A percentile compares a stretch with the other conserved stretches of the same genome.
Evolutionary conservation across 495 filamentous ascomycete genomes (phyloP).

Genomic region (Penicillium paxilli): DNA sequence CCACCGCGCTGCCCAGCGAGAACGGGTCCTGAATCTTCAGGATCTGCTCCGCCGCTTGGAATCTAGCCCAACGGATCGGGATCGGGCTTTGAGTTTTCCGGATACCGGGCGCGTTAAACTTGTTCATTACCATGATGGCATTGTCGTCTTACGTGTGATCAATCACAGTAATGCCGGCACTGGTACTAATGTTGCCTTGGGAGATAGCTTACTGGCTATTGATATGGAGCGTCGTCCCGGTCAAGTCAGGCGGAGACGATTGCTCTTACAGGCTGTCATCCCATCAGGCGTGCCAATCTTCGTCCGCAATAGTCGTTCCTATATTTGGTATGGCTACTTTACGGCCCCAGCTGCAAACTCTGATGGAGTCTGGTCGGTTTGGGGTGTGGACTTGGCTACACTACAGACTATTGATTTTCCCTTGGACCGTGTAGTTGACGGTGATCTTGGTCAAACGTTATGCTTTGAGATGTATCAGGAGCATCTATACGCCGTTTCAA

Average conservation of each 20-base stretch:
- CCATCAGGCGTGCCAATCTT: slow-evolving; percentile 36
- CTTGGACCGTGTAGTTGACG: slow-evolving; percentile 14
- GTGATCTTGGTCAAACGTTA: slow-evolving; percentile 64
- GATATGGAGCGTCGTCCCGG: slow-evolving; percentile 37
- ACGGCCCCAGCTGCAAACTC: slow-evolving; percentile 9
- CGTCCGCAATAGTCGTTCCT: slow-evolving; percentile 64
- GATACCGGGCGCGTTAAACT: slow-evolving; percentile 52
- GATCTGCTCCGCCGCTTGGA: slow-evolving; percentile 40
- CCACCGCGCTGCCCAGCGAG: slow-evolving; percentile 47
- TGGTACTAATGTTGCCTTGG: slow-evolving; percentile 23
- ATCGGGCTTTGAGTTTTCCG: no score
- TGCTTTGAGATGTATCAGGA: slow-evolving; percentile 71
- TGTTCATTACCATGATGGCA: slow-evolving; percentile 60
- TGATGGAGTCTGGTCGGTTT: slow-evolving; percentile 54
- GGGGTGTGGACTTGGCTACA: slow-evolving; percentile 50
- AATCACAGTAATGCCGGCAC: no score
- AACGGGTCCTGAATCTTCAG: slow-evolving; percentile 60
- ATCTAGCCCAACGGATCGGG: slow-evolving; percentile 19
- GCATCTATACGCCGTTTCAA: slow-evolving; percentile 74
- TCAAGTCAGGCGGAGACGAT: slow-evolving; percentile 33
- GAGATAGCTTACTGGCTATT: slow-evolving; percentile 60
- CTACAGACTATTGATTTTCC: slow-evolving; percentile 13
- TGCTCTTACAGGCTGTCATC: slow-evolving; percentile 22
- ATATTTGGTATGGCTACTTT: slow-evolving; percentile 66
- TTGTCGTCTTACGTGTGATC: slow-evolving; percentile 55